Evolutionary conservation across 805 yeast genomes (phyloP).

Genomic region (Myxozyma vanderwaltii): DNA sequence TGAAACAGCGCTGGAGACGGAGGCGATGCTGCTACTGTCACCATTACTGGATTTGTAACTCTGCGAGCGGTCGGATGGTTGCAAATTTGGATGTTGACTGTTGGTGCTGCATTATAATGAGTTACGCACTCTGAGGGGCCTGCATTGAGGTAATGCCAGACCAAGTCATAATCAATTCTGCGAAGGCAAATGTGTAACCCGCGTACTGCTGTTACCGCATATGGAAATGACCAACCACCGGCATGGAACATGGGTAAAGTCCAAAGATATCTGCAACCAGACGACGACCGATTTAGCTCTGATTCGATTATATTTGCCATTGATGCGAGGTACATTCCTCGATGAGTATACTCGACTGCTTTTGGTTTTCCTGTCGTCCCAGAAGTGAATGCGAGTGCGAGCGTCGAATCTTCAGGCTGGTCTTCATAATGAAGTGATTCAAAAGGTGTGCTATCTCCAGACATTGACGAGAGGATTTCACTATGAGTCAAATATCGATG

Average conservation of each 20-base stretch:
- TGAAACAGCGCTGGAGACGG: conserved; percentile 43
- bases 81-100: conserved; percentile 43
- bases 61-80: conserved; percentile 39
- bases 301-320: conserved; percentile 41
- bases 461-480: conserved; percentile 16
- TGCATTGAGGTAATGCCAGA: conserved; percentile 41
- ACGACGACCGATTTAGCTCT: conserved; percentile 39
- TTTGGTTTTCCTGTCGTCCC: conserved; percentile 46
- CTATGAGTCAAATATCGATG: conserved; percentile 7
- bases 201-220: conserved; percentile 45
- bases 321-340: conserved; percentile 42
- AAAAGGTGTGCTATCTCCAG: conserved; percentile 10
- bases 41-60: conserved; percentile 39
- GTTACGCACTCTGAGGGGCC: conserved; percentile 38
- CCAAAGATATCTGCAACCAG: conserved; percentile 43
- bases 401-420: conserved; percentile 27
- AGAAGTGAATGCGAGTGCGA: conserved; percentile 40
- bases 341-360: conserved; percentile 45
- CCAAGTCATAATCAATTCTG: conserved; percentile 41
- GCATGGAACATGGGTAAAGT: conserved; percentile 47
- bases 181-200: conserved; percentile 44
- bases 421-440: conserved; percentile 29
- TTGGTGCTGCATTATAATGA: conserved; percentile 45
- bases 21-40: conserved; percentile 46
- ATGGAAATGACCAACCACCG: conserved; percentile 45